Evolutionary conservation across 352 stramenopile species (phyloP).

Genomic region (Pythium coloratum): DNA sequence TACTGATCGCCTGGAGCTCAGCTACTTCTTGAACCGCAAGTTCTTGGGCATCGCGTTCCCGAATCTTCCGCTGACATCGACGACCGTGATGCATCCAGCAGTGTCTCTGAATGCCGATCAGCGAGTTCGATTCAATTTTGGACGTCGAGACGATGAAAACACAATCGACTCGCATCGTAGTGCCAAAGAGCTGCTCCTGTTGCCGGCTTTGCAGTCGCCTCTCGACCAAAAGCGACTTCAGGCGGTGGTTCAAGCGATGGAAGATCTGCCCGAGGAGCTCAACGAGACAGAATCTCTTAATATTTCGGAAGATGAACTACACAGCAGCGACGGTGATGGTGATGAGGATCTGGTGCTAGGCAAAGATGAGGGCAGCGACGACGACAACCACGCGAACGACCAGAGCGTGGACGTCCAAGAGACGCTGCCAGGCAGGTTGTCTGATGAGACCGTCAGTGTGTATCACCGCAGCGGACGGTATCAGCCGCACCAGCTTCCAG

Average conservation of each 20-base stretch:
- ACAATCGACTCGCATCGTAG: background rate
- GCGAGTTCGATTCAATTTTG: constrained; percentile 79
- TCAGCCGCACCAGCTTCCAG: background rate
- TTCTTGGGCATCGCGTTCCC: constrained; percentile 87
- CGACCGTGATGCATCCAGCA: constrained; percentile 69
- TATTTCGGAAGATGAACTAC: background rate
- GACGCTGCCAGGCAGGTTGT: background rate
- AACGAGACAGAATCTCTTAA: background rate
- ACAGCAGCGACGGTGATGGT: background rate
- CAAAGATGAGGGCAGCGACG: background rate
- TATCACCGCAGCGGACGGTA: background rate
- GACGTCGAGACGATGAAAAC: constrained; percentile 14
- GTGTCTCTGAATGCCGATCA: constrained; percentile 88
- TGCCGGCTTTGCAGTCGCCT: constrained; percentile 8
- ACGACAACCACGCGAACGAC: background rate
- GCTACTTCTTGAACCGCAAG: constrained; percentile 91
- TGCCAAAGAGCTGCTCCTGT: background rate
- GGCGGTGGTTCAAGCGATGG: constrained; percentile 4
- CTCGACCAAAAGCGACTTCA: constrained; percentile 18
- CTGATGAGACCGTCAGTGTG: background rate
- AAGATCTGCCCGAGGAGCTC: background rate
- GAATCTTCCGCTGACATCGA: constrained; percentile 39
- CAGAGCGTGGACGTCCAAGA: background rate
- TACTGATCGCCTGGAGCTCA: constrained; percentile 81
- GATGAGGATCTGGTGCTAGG: background rate